Base-by-base conservation (phyloP, 169 alveolate genomes). In the Amoebophrya sp. region DNA sequence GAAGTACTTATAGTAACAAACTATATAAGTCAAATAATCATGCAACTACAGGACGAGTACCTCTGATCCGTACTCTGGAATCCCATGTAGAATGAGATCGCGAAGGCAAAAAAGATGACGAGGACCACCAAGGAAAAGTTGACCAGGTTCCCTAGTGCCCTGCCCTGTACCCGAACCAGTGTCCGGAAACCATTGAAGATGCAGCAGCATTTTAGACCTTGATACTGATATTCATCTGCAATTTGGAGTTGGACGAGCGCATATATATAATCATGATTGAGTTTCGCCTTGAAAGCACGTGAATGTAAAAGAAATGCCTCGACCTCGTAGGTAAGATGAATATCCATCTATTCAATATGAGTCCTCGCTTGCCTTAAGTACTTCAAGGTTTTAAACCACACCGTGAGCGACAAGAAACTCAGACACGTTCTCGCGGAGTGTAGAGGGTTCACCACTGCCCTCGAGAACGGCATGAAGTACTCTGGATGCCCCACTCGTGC, bases 401-500 rank as follows among this genome's bases (percentile, higher is more conserved):
- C 83, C 83, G 83, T 65, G 83, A 65, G 83, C 83, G 83, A 65
- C 33, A 65, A 18, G 33, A 65, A 65, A 6, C 38, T 26, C 83
- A 65, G 83, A 36, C 83, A 65, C 36, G 83, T 65, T 10, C 83
- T 6, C 38, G 83, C 83, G 3, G 18, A 26, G 33, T 26, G 12
- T 10, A 65, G 26, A 18, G 83, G 83, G 83, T 65, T 36, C 2
- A 65, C 83, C 83, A 65, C 83, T 10, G 83, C 83, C 2, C 83
- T 29, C 83, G 83, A 6, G 83, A 65, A 65, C 33, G 83, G 83
- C 83, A 65, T 65, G 83, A 65, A 65, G 83, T 65, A 65, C 26
- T 65, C 83, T 10, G 83, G 83, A 36, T 65, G 83, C 33, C 83
- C 83, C 2, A 65, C n/a, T 12, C 83, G 2, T 29, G 33, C n/a